A percentile compares a stretch with the other conserved stretches of the same genome.
Conservation (phyloP, 1,284 basidiomycete species). For the Agroathelia rolfsii region DNA sequence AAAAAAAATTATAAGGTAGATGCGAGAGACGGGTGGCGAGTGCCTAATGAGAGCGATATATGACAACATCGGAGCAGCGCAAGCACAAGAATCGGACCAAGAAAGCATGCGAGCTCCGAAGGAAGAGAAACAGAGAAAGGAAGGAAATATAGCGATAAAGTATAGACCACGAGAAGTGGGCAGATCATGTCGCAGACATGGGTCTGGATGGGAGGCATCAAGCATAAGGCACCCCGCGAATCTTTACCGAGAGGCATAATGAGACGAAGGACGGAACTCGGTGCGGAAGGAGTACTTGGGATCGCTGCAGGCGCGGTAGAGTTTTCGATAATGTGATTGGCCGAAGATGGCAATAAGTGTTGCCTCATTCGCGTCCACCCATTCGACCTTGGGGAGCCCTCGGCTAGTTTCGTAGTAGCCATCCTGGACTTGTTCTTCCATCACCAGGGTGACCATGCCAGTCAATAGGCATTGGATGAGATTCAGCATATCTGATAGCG, state of each 20-base stretch:
- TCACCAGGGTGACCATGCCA: slow-evolving; percentile 65
- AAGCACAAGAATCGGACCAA: slow-evolving; percentile 9
- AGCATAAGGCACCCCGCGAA: no score
- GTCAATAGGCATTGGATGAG: slow-evolving; percentile 74
- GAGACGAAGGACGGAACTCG: slow-evolving; percentile 37
- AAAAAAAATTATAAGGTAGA: slow-evolving; percentile 19
- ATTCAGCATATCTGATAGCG: slow-evolving; percentile 67
- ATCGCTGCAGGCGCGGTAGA: slow-evolving; percentile 63
- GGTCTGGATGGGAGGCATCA: no score
- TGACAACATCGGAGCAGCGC: slow-evolving; percentile 22
- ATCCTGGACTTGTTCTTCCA: slow-evolving; percentile 59
- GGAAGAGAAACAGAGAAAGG: slow-evolving; percentile 3
- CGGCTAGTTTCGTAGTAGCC: slow-evolving; percentile 64
- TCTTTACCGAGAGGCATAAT: no score
- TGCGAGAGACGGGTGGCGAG: slow-evolving; percentile 20
- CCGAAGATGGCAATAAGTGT: slow-evolving; percentile 64
- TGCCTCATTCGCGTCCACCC: slow-evolving; percentile 60
- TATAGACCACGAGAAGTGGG: slow-evolving; percentile 12
- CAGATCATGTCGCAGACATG: no score
- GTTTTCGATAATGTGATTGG: slow-evolving; percentile 53
- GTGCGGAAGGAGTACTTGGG: slow-evolving; percentile 63
- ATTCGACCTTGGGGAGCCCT: slow-evolving; percentile 63
- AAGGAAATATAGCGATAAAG: slow-evolving; percentile 15
- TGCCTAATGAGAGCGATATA: slow-evolving; percentile 25
- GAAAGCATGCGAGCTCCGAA: slow-evolving; percentile 17